Base-by-base conservation (phyloP, 2,329 filamentous ascomycete genomes). In the Paraphoma sp. region DNA sequence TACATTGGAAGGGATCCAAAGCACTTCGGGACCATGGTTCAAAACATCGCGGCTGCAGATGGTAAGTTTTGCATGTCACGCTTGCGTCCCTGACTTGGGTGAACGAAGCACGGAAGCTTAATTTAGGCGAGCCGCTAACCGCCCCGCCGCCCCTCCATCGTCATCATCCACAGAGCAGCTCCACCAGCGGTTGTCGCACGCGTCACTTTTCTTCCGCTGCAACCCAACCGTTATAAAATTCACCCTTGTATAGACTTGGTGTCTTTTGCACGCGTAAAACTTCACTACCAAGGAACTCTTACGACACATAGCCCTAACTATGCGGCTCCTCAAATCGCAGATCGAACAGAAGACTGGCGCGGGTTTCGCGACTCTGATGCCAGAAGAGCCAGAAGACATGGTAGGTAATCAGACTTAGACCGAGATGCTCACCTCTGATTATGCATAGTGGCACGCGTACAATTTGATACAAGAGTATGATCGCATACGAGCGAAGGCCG, bases 321-420 rank as follows among this genome's bases (percentile, higher is more conserved):
- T 91, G 89, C 84, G 85, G 55, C 81, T 91, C 43, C 83, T 90
- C 65, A 89, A 87, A 72, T 84, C 87, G 57, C 83, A 84, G 56
- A 88, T 91, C 62, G 86, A 89, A 55, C 63, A 71, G 67, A 84
- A 84, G 56, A 84, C 88, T 75, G 87, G 87, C 76, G 85, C 86
- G 1, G 89, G 89, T 29, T 70, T 80, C 31, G 86, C 88, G 51
- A 89, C 86, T 6, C 80, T 92, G 51, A 82, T 86, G 57, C 89
- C 89, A 2, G 88, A 91, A 75, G 89, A 91, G 73, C 87, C 88
- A 48, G 89, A 91, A 77, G 89, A 92, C 67, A 91, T 92, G 89
- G 86, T 88, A 79, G 12, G 14, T 23, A 23, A 23, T 5, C 23
- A 23, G 23, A 23, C 5, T 23, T 23, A 5, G 23, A 23, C 2